Evolutionary conservation across 1,284 basidiomycete species (phyloP).

Genomic region (Ustilago crameri): DNA sequence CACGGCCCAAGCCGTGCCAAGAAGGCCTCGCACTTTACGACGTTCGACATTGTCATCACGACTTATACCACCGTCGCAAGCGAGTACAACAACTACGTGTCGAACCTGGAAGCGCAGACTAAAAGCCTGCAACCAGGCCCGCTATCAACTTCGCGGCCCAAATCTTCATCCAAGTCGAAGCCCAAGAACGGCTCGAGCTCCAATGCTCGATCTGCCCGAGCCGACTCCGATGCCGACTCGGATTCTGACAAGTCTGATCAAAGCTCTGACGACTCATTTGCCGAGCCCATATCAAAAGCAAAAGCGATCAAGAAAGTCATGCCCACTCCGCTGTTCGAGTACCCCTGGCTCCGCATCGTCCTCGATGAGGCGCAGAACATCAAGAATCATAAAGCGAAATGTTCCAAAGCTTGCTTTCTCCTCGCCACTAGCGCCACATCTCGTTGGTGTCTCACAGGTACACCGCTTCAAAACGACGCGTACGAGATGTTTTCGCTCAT

Average conservation of each 20-base stretch:
- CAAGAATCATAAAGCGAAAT: constrained; percentile 88
- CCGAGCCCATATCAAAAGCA: constrained; percentile 37
- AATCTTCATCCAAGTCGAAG: constrained; percentile 14
- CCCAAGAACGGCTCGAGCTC: constrained; percentile 5
- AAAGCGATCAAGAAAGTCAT: constrained; percentile 69
- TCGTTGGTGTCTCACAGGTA: constrained; percentile 69
- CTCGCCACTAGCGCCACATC: constrained; percentile 69
- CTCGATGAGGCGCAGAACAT: constrained; percentile 97
- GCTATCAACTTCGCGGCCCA: constrained; percentile 13
- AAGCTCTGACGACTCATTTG: constrained; percentile 61
- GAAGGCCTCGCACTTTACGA: constrained; percentile 35
- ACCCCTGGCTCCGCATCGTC: constrained; percentile 86
- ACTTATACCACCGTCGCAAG: constrained; percentile 61
- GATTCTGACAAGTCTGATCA: constrained; percentile 58
- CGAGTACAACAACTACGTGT: constrained; percentile 49
- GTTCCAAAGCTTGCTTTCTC: constrained; percentile 80
- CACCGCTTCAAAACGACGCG: constrained; percentile 80
- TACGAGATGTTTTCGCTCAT: constrained; percentile 89
- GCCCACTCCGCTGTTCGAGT: constrained; percentile 76
- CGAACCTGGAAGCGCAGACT: constrained; percentile 25
- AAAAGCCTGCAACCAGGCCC: constrained; percentile 17
- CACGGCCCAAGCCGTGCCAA: constrained; percentile 60
- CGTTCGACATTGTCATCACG: constrained; percentile 63
- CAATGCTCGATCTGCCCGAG: constrained; percentile 5
- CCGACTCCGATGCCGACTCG: constrained; percentile 42